phyloP scores from a whole-genome alignment of 352 stramenopile species.

The Peronospora destructor region DNA sequence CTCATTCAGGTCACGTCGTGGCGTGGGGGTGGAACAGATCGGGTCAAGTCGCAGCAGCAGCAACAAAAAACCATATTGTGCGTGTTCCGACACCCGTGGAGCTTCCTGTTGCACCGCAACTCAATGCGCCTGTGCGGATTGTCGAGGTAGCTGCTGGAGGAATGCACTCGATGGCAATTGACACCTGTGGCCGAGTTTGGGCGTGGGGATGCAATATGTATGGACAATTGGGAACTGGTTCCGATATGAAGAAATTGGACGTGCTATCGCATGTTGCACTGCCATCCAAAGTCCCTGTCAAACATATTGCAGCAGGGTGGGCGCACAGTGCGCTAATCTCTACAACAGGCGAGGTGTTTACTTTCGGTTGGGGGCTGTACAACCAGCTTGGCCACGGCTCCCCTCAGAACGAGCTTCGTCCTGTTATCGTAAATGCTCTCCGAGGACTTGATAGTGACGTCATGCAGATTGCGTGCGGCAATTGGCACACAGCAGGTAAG shows the following conservation, averaged over 20 bases:
- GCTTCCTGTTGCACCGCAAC: constrained; percentile 12
- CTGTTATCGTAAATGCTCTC: constrained; percentile 36
- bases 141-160: constrained; percentile 39
- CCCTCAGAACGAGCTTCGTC: constrained; percentile 29
- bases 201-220: constrained; percentile 62
- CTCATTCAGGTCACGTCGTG: constrained; percentile 31
- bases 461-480: constrained; percentile 51
- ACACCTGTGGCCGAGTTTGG: constrained; percentile 33
- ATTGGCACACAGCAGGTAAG: constrained; percentile 63
- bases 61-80: constrained; percentile 7
- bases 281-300: neutral
- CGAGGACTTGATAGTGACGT: constrained; percentile 45
- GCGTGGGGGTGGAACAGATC: constrained; percentile 53
- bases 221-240: constrained; percentile 46
- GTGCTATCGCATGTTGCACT: constrained; percentile 14
- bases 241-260: constrained; percentile 1
- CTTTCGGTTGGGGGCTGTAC: constrained; percentile 75
- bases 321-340: constrained; percentile 48
- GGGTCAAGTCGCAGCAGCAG: constrained; percentile 28
- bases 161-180: constrained; percentile 56
- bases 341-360: constrained; percentile 34
- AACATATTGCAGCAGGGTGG: constrained; percentile 39
- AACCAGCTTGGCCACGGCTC: constrained; percentile 64
- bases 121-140: constrained; percentile 2
- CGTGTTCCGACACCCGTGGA: constrained; percentile 21